Evolutionary conservation across 2,329 filamentous ascomycete species (phyloP), one percentile per base, ranked within the genome.

Genomic region (Mycosphaerelloides madeirae): DNA sequence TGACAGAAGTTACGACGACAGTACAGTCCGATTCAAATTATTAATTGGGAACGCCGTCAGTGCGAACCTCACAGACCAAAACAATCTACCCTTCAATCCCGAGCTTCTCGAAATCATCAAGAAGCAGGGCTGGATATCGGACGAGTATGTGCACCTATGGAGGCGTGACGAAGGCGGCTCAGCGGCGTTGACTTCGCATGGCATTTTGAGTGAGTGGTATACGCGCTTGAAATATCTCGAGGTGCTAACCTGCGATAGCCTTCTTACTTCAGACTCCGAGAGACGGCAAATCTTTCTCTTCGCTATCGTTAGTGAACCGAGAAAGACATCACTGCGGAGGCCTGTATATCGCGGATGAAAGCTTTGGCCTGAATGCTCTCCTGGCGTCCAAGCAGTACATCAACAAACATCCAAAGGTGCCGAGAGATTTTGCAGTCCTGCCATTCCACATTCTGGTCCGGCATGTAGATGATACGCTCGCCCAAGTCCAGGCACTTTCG

Each of bases 1-100:
- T 32, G 61, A 64, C 44, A 52, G 60, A 43, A 63, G 60, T 46
- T 64, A 64, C 42, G 61, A 64, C 46, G 59, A 62, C 44, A 60
- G 56, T 39, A 64, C 60, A 3, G 57, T 62, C 29, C 57, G 58
- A 2, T 63, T 64, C 50, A 64, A 64, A 42, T 46, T 64, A 33
- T 49, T 64, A 5, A 46, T 56, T 15, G 59, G 46, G 12, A 59
- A 50, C 34, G 57, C 55, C 1, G 50, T 58, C 15, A 57, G 53
- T 29, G 59, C 59, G 15, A 62, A 63, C 39, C 44, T 62, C n/a
- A 51, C 52, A 31, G 53, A 64, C 36, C 54, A 45, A 15, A 50
- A 50, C 22, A 53, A 55, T 31, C 50, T 62, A 7, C 60, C 61
- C 13, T 43, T 62, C 32, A 41, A 49, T 12, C 43, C 48, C 1